phyloP scores from a whole-genome alignment of 305 asterid species.

The Lippia alba region DNA sequence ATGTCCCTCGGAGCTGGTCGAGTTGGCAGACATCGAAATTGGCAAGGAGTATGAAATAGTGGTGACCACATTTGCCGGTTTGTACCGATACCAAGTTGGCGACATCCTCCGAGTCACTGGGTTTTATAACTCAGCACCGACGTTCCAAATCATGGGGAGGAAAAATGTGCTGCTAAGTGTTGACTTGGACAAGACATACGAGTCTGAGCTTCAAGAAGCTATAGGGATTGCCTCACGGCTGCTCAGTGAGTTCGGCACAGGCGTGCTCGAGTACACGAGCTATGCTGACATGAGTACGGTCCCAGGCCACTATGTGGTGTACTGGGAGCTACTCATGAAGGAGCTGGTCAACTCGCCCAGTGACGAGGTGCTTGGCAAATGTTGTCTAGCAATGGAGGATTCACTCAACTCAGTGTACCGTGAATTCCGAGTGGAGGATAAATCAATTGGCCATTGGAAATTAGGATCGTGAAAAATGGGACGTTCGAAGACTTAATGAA shows the following conservation, averaged over 20 bases:
- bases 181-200: slow-evolving; percentile 47
- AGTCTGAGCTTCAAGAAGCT: slow-evolving; percentile 43
- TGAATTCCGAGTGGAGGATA: slow-evolving; percentile 38
- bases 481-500: slow-evolving; percentile 50
- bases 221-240: slow-evolving; percentile 32
- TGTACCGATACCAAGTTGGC: slow-evolving; percentile 39
- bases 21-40: slow-evolving; percentile 34
- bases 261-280: slow-evolving; percentile 47
- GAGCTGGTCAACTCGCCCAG: slow-evolving; percentile 20
- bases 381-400: slow-evolving; percentile 50
- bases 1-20: neutral
- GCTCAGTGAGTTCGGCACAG: slow-evolving; percentile 28
- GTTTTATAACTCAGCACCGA: slow-evolving; percentile 46
- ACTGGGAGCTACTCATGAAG: slow-evolving; percentile 40
- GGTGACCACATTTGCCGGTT: slow-evolving; percentile 42
- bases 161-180: slow-evolving; percentile 43
- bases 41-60: slow-evolving; percentile 46
- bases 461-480: slow-evolving; percentile 43
- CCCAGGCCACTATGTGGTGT: slow-evolving; percentile 46
- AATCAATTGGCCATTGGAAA: slow-evolving; percentile 46
- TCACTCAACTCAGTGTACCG: slow-evolving; percentile 45
- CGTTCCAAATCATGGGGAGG: slow-evolving; percentile 38
- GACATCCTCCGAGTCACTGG: slow-evolving; percentile 48
- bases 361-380: slow-evolving; percentile 26
- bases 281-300: slow-evolving; percentile 33